A percentile compares a stretch with the other conserved stretches of the same genome.
phyloP scores from a whole-genome alignment of 768 basidiomycete genomes.

The Thelephora aurantiotincta region DNA sequence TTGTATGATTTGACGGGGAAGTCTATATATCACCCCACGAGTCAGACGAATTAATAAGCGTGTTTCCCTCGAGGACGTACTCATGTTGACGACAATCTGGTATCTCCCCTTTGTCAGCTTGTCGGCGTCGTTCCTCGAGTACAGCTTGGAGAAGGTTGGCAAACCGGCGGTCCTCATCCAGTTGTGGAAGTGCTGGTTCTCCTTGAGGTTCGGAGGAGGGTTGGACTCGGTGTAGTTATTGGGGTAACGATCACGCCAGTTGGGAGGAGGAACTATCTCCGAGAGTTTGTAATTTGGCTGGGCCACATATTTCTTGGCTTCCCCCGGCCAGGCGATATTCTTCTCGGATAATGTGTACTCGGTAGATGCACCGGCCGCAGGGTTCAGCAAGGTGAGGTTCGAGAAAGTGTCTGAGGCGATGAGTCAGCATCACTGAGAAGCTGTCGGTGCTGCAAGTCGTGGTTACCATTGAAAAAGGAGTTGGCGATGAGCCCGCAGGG shows the following conservation, averaged over 20 bases:
- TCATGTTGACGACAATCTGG: conserved; percentile 61
- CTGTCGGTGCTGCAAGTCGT: not conserved
- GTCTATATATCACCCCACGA: conserved; percentile 47
- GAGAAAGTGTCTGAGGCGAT: conserved; percentile 61
- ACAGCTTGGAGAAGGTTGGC: conserved; percentile 94
- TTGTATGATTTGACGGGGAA: conserved; percentile 85
- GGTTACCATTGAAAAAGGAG: conserved; percentile 84
- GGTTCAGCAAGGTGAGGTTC: conserved; percentile 43
- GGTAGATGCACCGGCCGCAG: conserved; percentile 26
- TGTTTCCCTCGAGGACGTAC: conserved; percentile 35
- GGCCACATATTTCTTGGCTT: conserved; percentile 76
- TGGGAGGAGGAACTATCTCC: conserved; percentile 81
- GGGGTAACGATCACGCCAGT: conserved; percentile 70
- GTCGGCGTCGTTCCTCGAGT: conserved; percentile 77
- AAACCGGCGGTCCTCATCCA: conserved; percentile 99
- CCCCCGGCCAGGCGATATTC: conserved; percentile 94
- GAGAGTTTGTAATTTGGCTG: conserved; percentile 47
- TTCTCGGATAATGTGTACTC: conserved; percentile 61
- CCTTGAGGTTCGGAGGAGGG: conserved; percentile 57
- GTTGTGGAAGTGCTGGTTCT: conserved; percentile 92
- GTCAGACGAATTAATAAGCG: conserved; percentile 6
- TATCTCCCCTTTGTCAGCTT: conserved; percentile 63
- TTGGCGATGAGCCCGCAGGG: conserved; percentile 98
- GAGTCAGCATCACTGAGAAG: not conserved
- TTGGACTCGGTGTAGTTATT: conserved; percentile 50